Percentiles rank a stretch among this genome's conserved stretches.
Conservation (phyloP, 75 land plant species). For the Picea glauca region DNA sequence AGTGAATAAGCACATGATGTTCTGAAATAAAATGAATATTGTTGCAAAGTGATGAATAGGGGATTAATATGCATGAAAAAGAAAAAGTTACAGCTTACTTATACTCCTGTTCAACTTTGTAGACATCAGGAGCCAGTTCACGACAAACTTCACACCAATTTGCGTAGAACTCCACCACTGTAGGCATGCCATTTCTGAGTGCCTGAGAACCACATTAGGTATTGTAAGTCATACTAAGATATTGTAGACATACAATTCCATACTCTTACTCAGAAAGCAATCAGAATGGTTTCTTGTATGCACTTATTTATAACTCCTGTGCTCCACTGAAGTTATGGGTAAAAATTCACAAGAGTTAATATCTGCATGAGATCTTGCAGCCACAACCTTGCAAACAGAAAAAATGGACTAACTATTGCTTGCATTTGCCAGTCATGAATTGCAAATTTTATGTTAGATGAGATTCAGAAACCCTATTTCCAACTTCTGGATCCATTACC, state of each 20-base stretch:
- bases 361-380: neutral
- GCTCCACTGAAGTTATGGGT: neutral
- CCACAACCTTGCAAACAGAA: neutral
- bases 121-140: slow-evolving; percentile 92
- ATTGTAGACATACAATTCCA: neutral
- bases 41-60: neutral
- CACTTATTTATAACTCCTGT: neutral
- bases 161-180: slow-evolving; percentile 96
- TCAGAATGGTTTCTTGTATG: neutral
- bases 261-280: neutral
- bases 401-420: neutral
- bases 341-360: neutral
- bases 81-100: slow-evolving; percentile 43
- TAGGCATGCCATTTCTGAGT: slow-evolving; percentile 85
- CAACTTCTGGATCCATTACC: too few species aligned
- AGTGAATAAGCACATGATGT: neutral
- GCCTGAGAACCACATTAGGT: slow-evolving; percentile 50
- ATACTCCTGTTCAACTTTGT: slow-evolving; percentile 82
- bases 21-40: neutral
- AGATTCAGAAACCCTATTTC: neutral
- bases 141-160: slow-evolving; percentile 99
- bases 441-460: neutral
- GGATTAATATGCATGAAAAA: neutral
- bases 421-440: neutral
- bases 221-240: neutral